Percentiles rank a stretch among this genome's conserved stretches.
These are phyloP conservation scores for Haplographium delicatum DNA, from an alignment of 495 filamentous ascomycete genomes.

Conservation along the genomic window DNA sequence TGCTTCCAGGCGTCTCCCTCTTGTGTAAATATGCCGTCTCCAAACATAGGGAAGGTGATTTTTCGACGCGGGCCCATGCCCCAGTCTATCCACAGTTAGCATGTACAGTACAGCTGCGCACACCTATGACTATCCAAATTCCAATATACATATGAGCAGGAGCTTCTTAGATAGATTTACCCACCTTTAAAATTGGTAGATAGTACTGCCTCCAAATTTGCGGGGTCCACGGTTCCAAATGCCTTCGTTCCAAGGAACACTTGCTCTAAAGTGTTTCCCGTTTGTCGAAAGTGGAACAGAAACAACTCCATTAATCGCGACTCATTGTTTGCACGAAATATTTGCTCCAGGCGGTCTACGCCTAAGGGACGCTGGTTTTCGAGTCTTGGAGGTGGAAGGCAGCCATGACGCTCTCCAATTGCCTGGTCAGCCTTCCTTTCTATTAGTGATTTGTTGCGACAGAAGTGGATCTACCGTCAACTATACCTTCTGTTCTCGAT, in stretches of 20 bases:
- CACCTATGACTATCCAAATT: conserved; percentile 37
- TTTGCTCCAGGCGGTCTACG: conserved; percentile 31
- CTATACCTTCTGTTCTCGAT: too few relatives aligned
- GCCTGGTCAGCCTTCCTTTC: too few relatives aligned
- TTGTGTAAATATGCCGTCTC: conserved; percentile 64
- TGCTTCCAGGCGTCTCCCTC: conserved; percentile 59
- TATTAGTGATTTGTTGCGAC: too few relatives aligned
- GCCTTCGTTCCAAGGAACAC: conserved; percentile 23
- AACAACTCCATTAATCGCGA: conserved; percentile 30
- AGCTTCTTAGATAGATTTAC: too few relatives aligned
- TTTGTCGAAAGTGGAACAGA: conserved; percentile 25
- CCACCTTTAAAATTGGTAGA: conserved; percentile 55
- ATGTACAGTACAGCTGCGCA: conserved; percentile 39
- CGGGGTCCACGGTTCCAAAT: conserved; percentile 56
- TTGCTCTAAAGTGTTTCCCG: conserved; percentile 26
- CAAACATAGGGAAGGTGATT: conserved; percentile 54
- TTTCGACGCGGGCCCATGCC: conserved; percentile 35
- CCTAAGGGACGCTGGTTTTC: conserved; percentile 30
- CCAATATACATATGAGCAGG: too few relatives aligned
- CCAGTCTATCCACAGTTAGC: conserved; percentile 38
- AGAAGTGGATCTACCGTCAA: too few relatives aligned
- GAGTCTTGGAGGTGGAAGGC: neutral
- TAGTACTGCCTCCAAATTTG: conserved; percentile 68
- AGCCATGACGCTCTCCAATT: too few relatives aligned
- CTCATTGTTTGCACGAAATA: conserved; percentile 27